These are phyloP conservation scores for Saccharomyces pastorianus DNA, from an alignment of 1,139 yeast species.

Conservation along the genomic window DNA sequence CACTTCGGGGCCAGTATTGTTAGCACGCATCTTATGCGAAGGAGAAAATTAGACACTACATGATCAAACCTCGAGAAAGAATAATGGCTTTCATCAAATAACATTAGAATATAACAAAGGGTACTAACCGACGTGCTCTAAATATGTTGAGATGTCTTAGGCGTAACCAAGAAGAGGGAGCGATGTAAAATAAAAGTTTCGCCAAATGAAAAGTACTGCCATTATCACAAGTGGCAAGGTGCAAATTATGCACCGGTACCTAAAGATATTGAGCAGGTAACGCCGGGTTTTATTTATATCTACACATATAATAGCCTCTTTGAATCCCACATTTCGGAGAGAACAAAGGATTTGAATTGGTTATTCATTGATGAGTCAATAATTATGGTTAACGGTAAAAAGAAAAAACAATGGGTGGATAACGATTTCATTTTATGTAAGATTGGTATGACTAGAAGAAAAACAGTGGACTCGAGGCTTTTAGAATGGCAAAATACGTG, in stretches of 20 bases:
- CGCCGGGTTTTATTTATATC: slow-evolving; percentile 26
- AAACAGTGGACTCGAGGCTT: slow-evolving; percentile 19
- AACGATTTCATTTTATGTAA: slow-evolving; percentile 22
- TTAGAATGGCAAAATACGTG: slow-evolving; percentile 26
- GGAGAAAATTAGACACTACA: no score
- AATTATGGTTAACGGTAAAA: slow-evolving; percentile 6
- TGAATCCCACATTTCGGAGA: slow-evolving; percentile 12
- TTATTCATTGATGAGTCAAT: slow-evolving; percentile 22
- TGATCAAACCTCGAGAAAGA: not conserved
- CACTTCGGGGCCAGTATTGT: no score
- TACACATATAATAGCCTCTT: slow-evolving; percentile 26
- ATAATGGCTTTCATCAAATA: no score
- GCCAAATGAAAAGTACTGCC: slow-evolving; percentile 11
- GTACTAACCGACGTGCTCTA: no score
- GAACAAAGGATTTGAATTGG: slow-evolving; percentile 17
- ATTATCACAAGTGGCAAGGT: slow-evolving; percentile 15
- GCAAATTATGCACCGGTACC: slow-evolving; percentile 3
- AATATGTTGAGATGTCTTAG: slow-evolving; percentile 19
- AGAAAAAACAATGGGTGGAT: slow-evolving; percentile 15
- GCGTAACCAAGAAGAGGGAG: slow-evolving; percentile 20
- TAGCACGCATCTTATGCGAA: not conserved
- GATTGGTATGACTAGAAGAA: slow-evolving; percentile 28
- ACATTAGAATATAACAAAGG: not conserved
- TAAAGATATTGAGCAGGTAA: not conserved
- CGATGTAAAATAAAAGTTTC: slow-evolving; percentile 16